Evolutionary conservation across 164 flowering plant species (phyloP).

Genomic region (Santalum album): DNA sequence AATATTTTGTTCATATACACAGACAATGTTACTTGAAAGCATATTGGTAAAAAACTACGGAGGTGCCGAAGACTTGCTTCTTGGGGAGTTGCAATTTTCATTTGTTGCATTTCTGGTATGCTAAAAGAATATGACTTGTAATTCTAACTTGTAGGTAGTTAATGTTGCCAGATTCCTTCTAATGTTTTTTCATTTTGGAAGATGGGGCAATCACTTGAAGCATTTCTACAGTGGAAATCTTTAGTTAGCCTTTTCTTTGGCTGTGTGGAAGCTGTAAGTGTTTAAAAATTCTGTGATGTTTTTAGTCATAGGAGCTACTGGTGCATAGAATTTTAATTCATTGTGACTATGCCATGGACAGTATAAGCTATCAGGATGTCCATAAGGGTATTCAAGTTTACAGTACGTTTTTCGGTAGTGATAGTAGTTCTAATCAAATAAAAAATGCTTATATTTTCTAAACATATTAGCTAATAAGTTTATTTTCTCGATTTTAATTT

Average conservation of each 20-base stretch:
- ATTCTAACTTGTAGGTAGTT: conserved; percentile 7
- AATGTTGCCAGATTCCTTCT: conserved; percentile 6
- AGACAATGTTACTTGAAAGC: conserved; percentile 72
- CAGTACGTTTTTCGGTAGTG: too few species aligned
- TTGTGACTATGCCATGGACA: too few species aligned
- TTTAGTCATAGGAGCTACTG: too few species aligned
- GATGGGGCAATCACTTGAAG: conserved; percentile 98
- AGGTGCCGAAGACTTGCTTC: conserved; percentile 66
- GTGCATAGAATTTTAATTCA: too few species aligned
- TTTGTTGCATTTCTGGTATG: conserved; percentile 86
- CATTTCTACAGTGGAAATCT: conserved; percentile 87
- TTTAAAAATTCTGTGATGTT: not conserved
- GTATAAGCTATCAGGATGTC: too few species aligned
- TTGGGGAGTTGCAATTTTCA: conserved; percentile 90
- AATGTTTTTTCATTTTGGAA: conserved; percentile 26
- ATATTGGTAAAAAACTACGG: conserved; percentile 52
- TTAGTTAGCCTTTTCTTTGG: conserved; percentile 68
- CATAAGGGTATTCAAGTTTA: too few species aligned
- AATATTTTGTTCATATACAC: conserved; percentile 9
- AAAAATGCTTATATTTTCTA: too few species aligned
- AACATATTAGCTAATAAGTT: too few species aligned
- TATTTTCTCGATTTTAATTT: too few species aligned
- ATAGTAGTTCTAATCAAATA: too few species aligned
- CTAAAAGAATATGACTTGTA: not conserved
- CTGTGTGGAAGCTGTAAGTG: conserved; percentile 85